These are phyloP conservation scores for Dryas integrifolia DNA, from an alignment of 331 rosid species.

Conservation along the genomic window DNA sequence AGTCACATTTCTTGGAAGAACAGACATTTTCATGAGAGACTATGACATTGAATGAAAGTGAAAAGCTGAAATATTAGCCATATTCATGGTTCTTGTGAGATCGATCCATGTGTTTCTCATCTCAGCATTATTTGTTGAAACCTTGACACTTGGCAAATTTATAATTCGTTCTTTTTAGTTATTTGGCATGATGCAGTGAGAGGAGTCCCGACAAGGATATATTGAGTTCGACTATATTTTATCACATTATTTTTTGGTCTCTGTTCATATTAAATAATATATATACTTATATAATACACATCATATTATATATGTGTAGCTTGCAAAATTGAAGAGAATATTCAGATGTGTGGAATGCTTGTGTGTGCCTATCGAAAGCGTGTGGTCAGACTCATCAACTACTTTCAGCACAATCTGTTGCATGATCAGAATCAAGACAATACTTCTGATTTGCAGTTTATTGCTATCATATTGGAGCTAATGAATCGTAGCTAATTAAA, in stretches of 20 bases:
- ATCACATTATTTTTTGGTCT: background rate
- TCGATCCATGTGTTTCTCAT: background rate
- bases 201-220: constrained; percentile 1
- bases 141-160: background rate
- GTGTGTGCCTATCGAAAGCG: too few relatives aligned
- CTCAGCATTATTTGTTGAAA: background rate
- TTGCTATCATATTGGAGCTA: too few relatives aligned
- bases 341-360: too few relatives aligned
- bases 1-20: background rate
- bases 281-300: too few relatives aligned
- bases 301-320: too few relatives aligned
- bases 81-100: background rate
- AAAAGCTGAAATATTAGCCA: background rate
- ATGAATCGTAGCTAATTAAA: too few relatives aligned
- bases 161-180: background rate
- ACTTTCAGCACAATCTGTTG: too few relatives aligned
- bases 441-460: too few relatives aligned
- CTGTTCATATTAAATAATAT: too few relatives aligned
- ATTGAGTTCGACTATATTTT: background rate
- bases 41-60: background rate
- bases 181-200: background rate
- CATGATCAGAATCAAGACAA: too few relatives aligned
- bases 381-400: too few relatives aligned
- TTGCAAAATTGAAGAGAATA: too few relatives aligned
- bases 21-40: background rate